These are phyloP conservation scores for Globisporangium ultimum DNA, from an alignment of 352 stramenopile species.

Conservation along the genomic window DNA sequence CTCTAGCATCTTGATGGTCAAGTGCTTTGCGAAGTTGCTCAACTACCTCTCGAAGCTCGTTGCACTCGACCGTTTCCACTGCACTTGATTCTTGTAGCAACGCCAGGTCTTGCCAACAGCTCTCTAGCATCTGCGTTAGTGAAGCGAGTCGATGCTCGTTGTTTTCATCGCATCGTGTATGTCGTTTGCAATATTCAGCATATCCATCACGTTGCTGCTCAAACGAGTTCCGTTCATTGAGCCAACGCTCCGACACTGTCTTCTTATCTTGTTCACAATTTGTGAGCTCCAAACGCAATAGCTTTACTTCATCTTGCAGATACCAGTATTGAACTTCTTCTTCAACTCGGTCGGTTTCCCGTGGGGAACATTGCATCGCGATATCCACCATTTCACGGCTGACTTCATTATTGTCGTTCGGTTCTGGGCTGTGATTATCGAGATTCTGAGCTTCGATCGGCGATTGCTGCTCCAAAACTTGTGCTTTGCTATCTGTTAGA, in stretches of 20 bases:
- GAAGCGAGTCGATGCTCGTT: no score
- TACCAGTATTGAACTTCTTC: neutral
- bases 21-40: no score
- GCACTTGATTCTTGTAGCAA: no score
- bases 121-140: no score
- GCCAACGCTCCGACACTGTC: neutral
- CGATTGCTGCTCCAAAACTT: conserved; percentile 19
- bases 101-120: no score
- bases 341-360: neutral
- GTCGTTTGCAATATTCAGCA: no score
- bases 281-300: neutral
- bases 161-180: no score
- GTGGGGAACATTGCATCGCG: conserved; percentile 1
- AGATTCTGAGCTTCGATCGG: neutral
- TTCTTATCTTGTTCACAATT: neutral
- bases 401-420: no score
- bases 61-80: no score
- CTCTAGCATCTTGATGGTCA: no score
- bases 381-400: neutral
- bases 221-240: neutral
- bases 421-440: no score
- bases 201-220: neutral
- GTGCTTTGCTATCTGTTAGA: conserved; percentile 7
- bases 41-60: no score
- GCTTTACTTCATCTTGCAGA: neutral